Evolutionary conservation across 768 basidiomycete species (phyloP).

Genomic region (Tylopilus intermedius): DNA sequence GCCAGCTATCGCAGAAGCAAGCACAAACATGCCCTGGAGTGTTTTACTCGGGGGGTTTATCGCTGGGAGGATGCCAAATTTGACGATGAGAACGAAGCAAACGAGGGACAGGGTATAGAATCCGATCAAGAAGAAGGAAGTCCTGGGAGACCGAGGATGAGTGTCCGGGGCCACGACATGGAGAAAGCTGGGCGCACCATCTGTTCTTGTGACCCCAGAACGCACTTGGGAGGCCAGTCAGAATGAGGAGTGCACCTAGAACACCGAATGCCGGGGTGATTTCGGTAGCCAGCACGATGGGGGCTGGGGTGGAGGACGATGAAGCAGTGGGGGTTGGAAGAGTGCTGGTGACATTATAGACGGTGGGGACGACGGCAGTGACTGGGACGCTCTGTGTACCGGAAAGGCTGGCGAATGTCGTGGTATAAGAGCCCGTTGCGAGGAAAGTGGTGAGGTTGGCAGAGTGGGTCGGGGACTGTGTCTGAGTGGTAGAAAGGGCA

Average conservation of each 20-base stretch:
- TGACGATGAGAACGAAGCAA: conserved; percentile 82
- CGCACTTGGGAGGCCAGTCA: conserved; percentile 85
- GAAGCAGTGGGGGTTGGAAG: conserved; percentile 46
- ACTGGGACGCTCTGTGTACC: conserved; percentile 46
- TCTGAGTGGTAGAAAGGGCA: not conserved
- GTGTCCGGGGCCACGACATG: not conserved
- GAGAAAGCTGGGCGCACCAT: conserved; percentile 51
- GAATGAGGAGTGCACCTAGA: conserved; percentile 79
- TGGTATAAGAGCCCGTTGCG: conserved; percentile 48
- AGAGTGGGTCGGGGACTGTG: conserved; percentile 5
- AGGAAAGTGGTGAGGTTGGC: conserved; percentile 50
- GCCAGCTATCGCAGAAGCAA: conserved; percentile 75
- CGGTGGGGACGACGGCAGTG: conserved; percentile 53
- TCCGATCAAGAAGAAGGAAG: conserved; percentile 88
- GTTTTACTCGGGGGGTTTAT: conserved; percentile 75
- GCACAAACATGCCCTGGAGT: conserved; percentile 85
- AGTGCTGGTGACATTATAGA: conserved; percentile 59
- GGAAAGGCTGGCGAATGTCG: conserved; percentile 44
- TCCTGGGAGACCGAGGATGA: conserved; percentile 45
- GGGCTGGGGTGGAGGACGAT: conserved; percentile 35
- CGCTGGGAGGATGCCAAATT: conserved; percentile 81
- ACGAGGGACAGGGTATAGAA: conserved; percentile 86
- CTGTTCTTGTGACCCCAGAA: conserved; percentile 94
- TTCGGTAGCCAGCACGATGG: conserved; percentile 50
- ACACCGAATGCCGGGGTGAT: conserved; percentile 88